Evolutionary conservation across 345 rosid genomes (phyloP), one percentile per base, ranked within the genome.

Genomic region (Gossypium australe): DNA sequence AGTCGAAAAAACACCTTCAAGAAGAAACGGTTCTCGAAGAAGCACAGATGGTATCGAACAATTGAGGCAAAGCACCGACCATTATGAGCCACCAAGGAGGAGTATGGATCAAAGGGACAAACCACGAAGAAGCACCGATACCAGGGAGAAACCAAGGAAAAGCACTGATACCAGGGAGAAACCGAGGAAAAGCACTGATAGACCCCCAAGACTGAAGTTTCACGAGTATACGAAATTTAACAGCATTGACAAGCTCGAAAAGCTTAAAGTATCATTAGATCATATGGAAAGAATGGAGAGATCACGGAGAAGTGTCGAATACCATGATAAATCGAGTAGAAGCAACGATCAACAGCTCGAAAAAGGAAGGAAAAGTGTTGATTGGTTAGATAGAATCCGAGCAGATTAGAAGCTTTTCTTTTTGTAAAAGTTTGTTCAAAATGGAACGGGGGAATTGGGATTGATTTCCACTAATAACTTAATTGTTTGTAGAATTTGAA

Each of bases 221-320:
- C 91, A 87, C 4, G 93, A 86, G 70, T 87, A 85, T 87, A 47
- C 11, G 2, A 94, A 85, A 83, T 88, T 91, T 63, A 88, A 75
- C 53, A 85, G 84, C 53, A 72, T 83, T 1, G 87, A 88, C 86
- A 86, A 82, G 78, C 78, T 80, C 1, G 90, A 85, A 69, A 88
- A 90, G 83, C 79, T 89, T 13, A 84, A 71, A 82, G 48, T 82
- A 71, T 72, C 97, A 2, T 87, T 84, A 61, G 97, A 92, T 48
- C 92, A 87, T 53, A 82, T 89, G 89, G 98, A 92, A 83, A 87
- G 90, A 80, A 82, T 88, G 89, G 98, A 92, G 84, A 86, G 92
- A 77, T 88, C 98, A 3, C 78, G 98, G 78, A 89, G 98, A 78
- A 94, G 98, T n/a, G 91, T 92, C 60, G 98, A 92, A 64, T 92